Conservation (phyloP, 306 rosid species). For the Hippophae gyantsensis region DNA sequence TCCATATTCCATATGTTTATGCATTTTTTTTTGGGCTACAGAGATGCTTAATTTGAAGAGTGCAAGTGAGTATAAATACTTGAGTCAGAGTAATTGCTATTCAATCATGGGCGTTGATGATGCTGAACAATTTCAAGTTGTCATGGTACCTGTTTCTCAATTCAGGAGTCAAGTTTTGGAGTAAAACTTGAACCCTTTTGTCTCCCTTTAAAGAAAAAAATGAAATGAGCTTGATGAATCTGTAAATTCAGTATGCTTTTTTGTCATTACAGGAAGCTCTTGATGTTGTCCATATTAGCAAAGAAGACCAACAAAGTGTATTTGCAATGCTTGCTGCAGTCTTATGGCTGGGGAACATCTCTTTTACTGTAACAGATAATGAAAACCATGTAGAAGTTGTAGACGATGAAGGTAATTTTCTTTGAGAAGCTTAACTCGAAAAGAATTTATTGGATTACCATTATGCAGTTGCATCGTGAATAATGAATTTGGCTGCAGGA, state of each 20-base stretch:
- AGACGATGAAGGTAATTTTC: constrained; percentile 70
- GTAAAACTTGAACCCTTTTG: constrained; percentile 5
- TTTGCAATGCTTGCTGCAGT: constrained; percentile 99
- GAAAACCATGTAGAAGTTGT: constrained; percentile 85
- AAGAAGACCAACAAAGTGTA: constrained; percentile 78
- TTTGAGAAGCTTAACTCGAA: constrained; percentile 6
- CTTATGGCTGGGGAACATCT: constrained; percentile 90
- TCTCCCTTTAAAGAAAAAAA: constrained; percentile 11
- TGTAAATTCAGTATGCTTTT: constrained; percentile 18
- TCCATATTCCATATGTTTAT: not conserved
- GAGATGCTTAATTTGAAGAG: constrained; percentile 66
- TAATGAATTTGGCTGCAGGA: too few species aligned
- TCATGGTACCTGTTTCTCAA: constrained; percentile 45
- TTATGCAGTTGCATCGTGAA: not conserved
- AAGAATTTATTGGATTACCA: not conserved
- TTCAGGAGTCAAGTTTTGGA: constrained; percentile 10
- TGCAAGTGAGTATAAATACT: constrained; percentile 70
- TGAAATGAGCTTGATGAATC: constrained; percentile 13
- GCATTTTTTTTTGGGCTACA: constrained; percentile 32
- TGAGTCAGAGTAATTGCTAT: constrained; percentile 78
- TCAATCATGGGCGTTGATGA: constrained; percentile 72
- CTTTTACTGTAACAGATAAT: constrained; percentile 72
- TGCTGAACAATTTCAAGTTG: constrained; percentile 70
- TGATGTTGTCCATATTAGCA: constrained; percentile 80
- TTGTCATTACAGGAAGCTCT: constrained; percentile 69